phyloP scores from a whole-genome alignment of 164 flowering plant genomes.

The Tetrastigma voinierianum region DNA sequence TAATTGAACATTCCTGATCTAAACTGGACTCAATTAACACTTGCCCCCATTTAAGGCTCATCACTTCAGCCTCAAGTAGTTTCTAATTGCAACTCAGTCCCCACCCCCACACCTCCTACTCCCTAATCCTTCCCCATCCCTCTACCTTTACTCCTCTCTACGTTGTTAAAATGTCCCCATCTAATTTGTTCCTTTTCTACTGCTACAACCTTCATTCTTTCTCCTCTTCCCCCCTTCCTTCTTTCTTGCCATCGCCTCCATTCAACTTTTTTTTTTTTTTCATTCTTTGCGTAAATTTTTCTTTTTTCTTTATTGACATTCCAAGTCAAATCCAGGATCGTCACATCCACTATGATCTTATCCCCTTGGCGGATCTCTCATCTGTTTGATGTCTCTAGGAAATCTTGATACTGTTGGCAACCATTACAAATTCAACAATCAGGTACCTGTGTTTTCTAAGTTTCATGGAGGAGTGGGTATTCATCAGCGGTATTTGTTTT shows the following conservation, averaged over 20 bases:
- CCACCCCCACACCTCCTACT: too few species aligned
- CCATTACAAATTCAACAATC: neutral
- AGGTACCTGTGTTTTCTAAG: too few species aligned
- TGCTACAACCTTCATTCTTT: neutral
- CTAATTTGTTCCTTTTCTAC: constrained; percentile 4
- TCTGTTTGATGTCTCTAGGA: constrained; percentile 42
- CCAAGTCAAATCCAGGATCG: constrained; percentile 29
- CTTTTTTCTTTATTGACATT: constrained; percentile 7
- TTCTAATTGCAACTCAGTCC: constrained; percentile 6
- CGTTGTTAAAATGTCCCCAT: neutral
- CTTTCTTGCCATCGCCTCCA: neutral
- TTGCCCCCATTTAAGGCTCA: constrained; percentile 8
- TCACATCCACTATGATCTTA: constrained; percentile 48
- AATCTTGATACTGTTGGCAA: constrained; percentile 36
- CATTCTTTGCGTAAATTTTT: too few species aligned
- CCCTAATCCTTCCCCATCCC: too few species aligned
- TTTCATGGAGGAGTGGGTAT: too few species aligned
- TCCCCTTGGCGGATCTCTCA: constrained; percentile 47
- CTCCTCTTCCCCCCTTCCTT: neutral
- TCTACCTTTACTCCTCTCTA: constrained; percentile 2
- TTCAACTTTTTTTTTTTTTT: too few species aligned
- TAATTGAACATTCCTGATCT: constrained; percentile 24
- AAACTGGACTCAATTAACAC: constrained; percentile 3
- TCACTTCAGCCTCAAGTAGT: constrained; percentile 10
- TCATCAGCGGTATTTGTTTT: too few species aligned